Evolutionary conservation across 306 rosid species (phyloP).

Genomic region (Prunus padus): DNA sequence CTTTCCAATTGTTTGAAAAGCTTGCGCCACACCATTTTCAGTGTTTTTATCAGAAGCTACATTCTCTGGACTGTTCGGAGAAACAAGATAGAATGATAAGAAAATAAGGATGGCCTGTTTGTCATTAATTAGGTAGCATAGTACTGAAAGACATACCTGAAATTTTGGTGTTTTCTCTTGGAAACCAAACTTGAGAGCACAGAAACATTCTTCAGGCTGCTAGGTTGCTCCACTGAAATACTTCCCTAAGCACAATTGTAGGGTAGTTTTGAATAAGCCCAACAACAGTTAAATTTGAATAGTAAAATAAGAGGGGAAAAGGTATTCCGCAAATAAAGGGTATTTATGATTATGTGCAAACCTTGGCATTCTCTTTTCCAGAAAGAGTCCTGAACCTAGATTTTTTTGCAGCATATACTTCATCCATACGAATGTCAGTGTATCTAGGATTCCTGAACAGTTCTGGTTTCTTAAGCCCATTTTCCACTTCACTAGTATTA

Average conservation of each 20-base stretch:
- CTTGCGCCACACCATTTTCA: constrained; percentile 29
- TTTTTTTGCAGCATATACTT: constrained; percentile 61
- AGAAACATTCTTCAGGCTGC: constrained; percentile 45
- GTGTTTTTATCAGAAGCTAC: constrained; percentile 36
- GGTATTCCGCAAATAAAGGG: background rate
- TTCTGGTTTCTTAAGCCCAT: constrained; percentile 46
- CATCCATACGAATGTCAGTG: constrained; percentile 65
- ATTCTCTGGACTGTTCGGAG: constrained; percentile 45
- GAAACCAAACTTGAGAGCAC: constrained; percentile 40
- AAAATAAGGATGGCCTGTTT: background rate
- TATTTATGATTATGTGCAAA: constrained; percentile 23
- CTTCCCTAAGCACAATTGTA: constrained; percentile 48
- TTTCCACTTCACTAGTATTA: constrained; percentile 33
- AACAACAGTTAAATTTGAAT: constrained; percentile 1
- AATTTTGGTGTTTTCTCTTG: constrained; percentile 45
- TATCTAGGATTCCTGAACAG: constrained; percentile 51
- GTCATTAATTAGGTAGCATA: background rate
- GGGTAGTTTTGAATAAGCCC: constrained; percentile 18
- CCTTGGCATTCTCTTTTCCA: constrained; percentile 84
- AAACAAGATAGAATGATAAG: constrained; percentile 24
- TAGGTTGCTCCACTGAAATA: constrained; percentile 47
- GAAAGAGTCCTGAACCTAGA: constrained; percentile 40
- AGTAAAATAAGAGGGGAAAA: constrained; percentile 13
- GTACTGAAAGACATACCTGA: constrained; percentile 41
- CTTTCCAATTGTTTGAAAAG: constrained; percentile 49